Evolutionary conservation across 345 rosid species (phyloP).

Genomic region (Anacardium occidentale): DNA sequence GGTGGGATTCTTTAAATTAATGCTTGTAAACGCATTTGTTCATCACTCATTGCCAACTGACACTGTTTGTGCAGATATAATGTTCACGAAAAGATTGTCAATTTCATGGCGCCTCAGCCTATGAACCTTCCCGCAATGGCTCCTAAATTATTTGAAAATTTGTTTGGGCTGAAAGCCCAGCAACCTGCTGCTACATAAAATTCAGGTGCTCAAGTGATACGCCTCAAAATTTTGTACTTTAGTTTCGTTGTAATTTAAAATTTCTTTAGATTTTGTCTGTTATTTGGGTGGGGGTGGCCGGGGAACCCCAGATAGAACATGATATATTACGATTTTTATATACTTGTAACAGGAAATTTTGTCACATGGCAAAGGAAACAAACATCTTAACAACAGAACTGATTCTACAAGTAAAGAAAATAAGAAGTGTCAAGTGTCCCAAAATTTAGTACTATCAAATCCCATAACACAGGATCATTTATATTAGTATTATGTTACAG

Average conservation of each 20-base stretch:
- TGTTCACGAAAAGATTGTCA: constrained; percentile 78
- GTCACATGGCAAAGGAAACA: too few species aligned
- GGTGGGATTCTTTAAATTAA: too few species aligned
- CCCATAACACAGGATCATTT: too few species aligned
- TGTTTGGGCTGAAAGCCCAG: constrained; percentile 66
- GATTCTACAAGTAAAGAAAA: not conserved
- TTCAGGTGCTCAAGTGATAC: not conserved
- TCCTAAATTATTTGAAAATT: constrained; percentile 66
- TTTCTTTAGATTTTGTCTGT: not conserved
- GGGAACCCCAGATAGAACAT: not conserved
- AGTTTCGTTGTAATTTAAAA: not conserved
- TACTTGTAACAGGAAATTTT: not conserved
- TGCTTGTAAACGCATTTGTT: not conserved
- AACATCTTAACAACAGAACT: too few species aligned
- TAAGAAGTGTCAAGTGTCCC: not conserved
- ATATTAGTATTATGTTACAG: too few species aligned
- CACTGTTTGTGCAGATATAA: constrained; percentile 48
- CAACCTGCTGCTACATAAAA: constrained; percentile 22
- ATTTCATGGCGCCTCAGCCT: constrained; percentile 79
- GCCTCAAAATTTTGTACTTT: not conserved
- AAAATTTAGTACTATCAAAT: too few species aligned
- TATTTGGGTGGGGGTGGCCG: too few species aligned
- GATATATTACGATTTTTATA: not conserved
- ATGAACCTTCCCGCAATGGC: constrained; percentile 64
- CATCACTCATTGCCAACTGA: not conserved